Base-by-base conservation (phyloP, 2,329 filamentous ascomycete species). In the Cladophialophora exuberans region DNA sequence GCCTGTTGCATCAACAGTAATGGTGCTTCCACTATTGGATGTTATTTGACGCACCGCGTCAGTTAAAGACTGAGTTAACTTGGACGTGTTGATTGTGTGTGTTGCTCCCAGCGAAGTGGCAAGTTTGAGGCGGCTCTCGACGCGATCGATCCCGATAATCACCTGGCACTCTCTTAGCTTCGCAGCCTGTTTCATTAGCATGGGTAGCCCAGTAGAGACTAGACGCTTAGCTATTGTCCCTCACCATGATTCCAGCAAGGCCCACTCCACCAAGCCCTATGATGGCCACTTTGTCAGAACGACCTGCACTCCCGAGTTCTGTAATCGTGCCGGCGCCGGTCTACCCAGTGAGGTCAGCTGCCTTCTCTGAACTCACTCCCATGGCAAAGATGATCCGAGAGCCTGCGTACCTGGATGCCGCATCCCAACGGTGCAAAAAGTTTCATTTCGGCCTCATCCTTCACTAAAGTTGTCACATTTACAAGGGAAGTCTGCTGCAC, bases 221-320 rank as follows among this genome's bases (percentile, higher is more conserved):
- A 7, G 30, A 31, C 30, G 7, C 30, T 31, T 31, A 31, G 9
- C 7, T 31, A n/a, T n/a, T 31, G 30, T 31, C 20, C 17, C 36
- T 41, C 20, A 41, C 78, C 73, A 76, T 79, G 41, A 80, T 66
- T 1, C 75, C 76, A 30, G 66, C 68, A 31, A 79, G 64, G 1
- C 76, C 76, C 0, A 81, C 76, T 5, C 74, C 76, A 4, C 76
- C 75, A 10, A 41, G 11, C 3, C 75, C 76, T 20, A 77, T 64
- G 35, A 79, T 66, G n/a, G 71, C 68, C 26, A 79, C 64, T 3
- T 66, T 58, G 54, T 77, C 73, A 0, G 65, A 60, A 6, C 65
- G 54, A 3, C 62, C 64, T 0, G 72, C 70, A 15, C 72, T 70
- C 41, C 73, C 73, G 43, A 71, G 53, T 4, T 74, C 67, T 20